phyloP scores from a whole-genome alignment of 2,329 filamentous ascomycete genomes.

The Shiraia sp. region DNA sequence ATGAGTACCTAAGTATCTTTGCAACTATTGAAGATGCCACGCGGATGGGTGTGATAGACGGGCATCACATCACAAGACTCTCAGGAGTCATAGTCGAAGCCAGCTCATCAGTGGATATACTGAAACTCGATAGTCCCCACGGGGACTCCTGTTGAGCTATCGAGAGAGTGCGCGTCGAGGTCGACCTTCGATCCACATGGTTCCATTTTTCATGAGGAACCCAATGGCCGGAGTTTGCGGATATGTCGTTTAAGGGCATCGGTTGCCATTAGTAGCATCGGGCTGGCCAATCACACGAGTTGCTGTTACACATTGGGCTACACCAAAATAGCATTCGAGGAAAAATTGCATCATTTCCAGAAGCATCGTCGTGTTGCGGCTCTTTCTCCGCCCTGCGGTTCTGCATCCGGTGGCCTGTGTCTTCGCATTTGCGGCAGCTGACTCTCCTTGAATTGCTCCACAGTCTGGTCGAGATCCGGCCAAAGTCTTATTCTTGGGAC shows the following conservation, averaged over 20 bases:
- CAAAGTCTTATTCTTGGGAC: background rate
- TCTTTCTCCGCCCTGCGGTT: background rate
- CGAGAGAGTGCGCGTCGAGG: background rate
- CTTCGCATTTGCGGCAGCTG: background rate
- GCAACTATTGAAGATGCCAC: too few relatives aligned
- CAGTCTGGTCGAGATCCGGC: conserved; percentile 1
- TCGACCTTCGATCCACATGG: background rate
- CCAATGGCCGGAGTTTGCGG: background rate
- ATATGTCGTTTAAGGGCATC: too few relatives aligned
- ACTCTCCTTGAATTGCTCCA: background rate
- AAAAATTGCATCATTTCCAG: conserved; percentile 1
- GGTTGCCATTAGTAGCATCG: too few relatives aligned
- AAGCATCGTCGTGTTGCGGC: background rate
- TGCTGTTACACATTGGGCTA: background rate
- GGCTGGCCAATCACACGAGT: background rate
- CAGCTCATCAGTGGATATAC: background rate
- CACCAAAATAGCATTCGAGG: background rate
- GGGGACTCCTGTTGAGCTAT: background rate
- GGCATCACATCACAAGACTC: too few relatives aligned
- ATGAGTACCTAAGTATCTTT: too few relatives aligned
- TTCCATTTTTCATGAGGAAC: background rate
- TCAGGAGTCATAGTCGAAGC: background rate
- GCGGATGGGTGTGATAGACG: too few relatives aligned
- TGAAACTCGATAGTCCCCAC: background rate
- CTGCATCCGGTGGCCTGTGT: background rate